Percentiles rank a stretch among this genome's conserved stretches.
phyloP scores from a whole-genome alignment of 1,284 basidiomycete genomes.

The Filobasidium uniguttulatum region DNA sequence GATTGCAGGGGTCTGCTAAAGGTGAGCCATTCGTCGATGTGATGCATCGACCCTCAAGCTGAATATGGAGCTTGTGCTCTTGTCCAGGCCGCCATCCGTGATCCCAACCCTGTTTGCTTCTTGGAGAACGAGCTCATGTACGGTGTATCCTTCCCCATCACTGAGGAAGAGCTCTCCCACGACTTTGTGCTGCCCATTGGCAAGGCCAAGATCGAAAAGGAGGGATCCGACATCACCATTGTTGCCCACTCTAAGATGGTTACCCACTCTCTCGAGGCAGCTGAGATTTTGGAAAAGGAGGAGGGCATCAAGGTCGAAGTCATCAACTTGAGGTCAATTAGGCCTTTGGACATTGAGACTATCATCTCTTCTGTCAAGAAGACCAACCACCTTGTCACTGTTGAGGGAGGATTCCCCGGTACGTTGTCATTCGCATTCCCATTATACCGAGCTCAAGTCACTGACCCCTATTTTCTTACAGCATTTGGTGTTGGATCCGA shows the following conservation, averaged over 20 bases:
- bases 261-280: constrained; percentile 79
- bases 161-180: constrained; percentile 84
- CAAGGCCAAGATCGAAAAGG: constrained; percentile 90
- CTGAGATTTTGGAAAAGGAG: constrained; percentile 83
- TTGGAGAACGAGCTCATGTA: constrained; percentile 99
- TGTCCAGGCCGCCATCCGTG: constrained; percentile 76
- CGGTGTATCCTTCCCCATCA: constrained; percentile 92
- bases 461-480: constrained; percentile 12
- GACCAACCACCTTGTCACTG: constrained; percentile 87
- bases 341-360: constrained; percentile 93
- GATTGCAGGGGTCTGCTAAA: constrained; percentile 98
- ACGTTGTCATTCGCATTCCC: neutral
- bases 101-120: constrained; percentile 96
- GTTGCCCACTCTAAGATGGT: constrained; percentile 98
- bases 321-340: constrained; percentile 73
- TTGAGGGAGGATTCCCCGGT: constrained; percentile 92
- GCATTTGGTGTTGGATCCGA: constrained; percentile 96
- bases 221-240: constrained; percentile 84
- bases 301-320: constrained; percentile 91
- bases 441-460: neutral
- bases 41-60: neutral
- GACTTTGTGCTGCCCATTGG: constrained; percentile 90
- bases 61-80: neutral
- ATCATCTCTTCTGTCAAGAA: constrained; percentile 95
- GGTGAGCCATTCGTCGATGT: constrained; percentile 39